Conservation (phyloP, 2,329 filamentous ascomycete genomes). For the Blastomyces silverae region DNA sequence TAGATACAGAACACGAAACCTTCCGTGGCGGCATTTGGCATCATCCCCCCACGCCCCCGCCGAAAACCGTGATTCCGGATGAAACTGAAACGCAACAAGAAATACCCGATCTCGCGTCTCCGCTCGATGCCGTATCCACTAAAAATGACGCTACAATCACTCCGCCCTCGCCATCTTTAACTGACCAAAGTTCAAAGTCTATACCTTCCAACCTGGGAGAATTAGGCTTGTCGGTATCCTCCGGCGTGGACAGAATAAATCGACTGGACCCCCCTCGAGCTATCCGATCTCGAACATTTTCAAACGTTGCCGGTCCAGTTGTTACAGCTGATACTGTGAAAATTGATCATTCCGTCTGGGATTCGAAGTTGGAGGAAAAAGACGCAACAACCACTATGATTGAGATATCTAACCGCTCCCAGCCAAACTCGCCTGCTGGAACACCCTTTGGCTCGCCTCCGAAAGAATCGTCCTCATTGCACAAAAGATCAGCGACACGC, state of each 20-base stretch:
- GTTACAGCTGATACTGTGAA: conserved; percentile 62
- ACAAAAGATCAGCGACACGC: conserved; percentile 32
- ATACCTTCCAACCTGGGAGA: conserved; percentile 24
- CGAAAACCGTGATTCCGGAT: conserved; percentile 35
- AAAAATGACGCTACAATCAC: conserved; percentile 35
- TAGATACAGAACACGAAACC: conserved; percentile 66
- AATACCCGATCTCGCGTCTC: conserved; percentile 21
- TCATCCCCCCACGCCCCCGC: conserved; percentile 35
- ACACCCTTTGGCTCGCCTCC: conserved; percentile 44
- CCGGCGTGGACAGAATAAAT: conserved; percentile 32
- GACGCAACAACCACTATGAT: conserved; percentile 61
- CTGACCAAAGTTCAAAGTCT: conserved; percentile 27
- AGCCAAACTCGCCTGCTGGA: conserved; percentile 48
- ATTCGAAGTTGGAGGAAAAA: conserved; percentile 49
- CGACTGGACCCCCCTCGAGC: conserved; percentile 47
- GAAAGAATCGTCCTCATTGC: conserved; percentile 31
- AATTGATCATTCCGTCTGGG: conserved; percentile 57
- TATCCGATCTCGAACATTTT: conserved; percentile 57
- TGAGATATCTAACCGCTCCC: conserved; percentile 57
- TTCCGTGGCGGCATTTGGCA: conserved; percentile 83
- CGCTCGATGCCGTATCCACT: conserved; percentile 25
- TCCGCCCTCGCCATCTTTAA: conserved; percentile 28
- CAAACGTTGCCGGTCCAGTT: conserved; percentile 56
- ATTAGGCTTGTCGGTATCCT: conserved; percentile 25
- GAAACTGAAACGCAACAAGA: conserved; percentile 27